Base-by-base conservation (phyloP, 805 yeast genomes). In the Yamadazyma laniorum region DNA sequence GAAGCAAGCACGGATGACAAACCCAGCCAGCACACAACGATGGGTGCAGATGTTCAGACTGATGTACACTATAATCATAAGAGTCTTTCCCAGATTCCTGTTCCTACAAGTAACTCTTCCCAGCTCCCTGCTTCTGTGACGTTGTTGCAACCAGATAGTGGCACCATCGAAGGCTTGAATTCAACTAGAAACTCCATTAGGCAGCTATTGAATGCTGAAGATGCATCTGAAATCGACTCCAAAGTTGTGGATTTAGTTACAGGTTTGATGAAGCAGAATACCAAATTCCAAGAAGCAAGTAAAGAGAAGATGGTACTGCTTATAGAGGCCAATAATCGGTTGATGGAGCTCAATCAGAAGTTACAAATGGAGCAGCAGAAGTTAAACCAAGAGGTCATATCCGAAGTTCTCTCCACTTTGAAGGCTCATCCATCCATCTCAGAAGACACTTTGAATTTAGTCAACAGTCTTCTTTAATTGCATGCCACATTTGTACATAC, bases 281-380 rank as follows among this genome's bases (percentile, higher is more conserved):
- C 17, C 12, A 2, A n/a, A 15, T 21, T 34, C 13, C 25, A 25
- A 11, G 30, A 34, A 18, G 36, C 18, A 6, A 18, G 25, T 25
- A 34, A 19, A 23, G 12, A 17, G 11, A 34, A 25, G 17, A 18
- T 34, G 16, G 25, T 25, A 18, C 36, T 25, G 18, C 19, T 34
- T 4, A n/a, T 34, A 9, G 18, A 34, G 21, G 26, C 18, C 28
- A 35, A 29, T 14, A 29, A 17, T 23, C 26, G 29, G 23, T 15
- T 35, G 25, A 28, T 34, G 18, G 32, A 27, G 18, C 37, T 34
- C 21, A 34, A 47, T 42, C 40, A 30, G 13, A 28, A 31, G 23
- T 42, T 48, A 19, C 42, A 41, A 29, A 29, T 25, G n/a, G 43
- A 42, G 18, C 50, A 46, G 29, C 23, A 37, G 19, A 34, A 40